These are phyloP conservation scores for Capsicum chinense DNA, from an alignment of 257 asterid species.

Conservation along the genomic window DNA sequence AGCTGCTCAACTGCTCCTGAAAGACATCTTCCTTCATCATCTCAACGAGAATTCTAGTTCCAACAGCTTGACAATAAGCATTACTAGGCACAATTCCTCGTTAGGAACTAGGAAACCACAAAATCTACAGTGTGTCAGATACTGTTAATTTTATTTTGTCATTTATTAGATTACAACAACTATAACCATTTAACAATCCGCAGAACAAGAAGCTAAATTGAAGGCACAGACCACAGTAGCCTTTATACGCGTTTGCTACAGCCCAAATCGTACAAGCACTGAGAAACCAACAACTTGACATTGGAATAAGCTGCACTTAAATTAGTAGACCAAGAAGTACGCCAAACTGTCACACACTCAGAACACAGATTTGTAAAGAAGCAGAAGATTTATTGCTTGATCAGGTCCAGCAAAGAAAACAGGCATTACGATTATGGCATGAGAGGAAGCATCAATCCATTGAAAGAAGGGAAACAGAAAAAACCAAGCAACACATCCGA, in stretches of 20 bases:
- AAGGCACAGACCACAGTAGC: not conserved
- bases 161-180: not conserved
- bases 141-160: not conserved
- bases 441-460: constrained; percentile 9
- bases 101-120: not conserved
- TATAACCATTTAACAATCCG: constrained; percentile 1
- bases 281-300: not conserved
- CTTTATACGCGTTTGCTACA: not conserved
- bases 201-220: constrained; percentile 14
- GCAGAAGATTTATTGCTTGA: not conserved
- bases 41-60: not conserved
- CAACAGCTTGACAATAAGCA: constrained; percentile 13
- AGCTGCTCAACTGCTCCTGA: not conserved
- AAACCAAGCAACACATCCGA: not conserved
- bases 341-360: not conserved
- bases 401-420: constrained; percentile 23
- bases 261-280: not conserved
- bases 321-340: not conserved
- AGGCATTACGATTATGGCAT: not conserved
- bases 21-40: not conserved
- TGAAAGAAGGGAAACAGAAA: not conserved
- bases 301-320: not conserved
- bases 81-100: not conserved
- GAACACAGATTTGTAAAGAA: not conserved
- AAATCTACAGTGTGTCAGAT: not conserved